Evolutionary conservation across 1,139 yeast species (phyloP), one percentile per base, ranked within the genome.

Genomic region (Hansenula lynferdii): DNA sequence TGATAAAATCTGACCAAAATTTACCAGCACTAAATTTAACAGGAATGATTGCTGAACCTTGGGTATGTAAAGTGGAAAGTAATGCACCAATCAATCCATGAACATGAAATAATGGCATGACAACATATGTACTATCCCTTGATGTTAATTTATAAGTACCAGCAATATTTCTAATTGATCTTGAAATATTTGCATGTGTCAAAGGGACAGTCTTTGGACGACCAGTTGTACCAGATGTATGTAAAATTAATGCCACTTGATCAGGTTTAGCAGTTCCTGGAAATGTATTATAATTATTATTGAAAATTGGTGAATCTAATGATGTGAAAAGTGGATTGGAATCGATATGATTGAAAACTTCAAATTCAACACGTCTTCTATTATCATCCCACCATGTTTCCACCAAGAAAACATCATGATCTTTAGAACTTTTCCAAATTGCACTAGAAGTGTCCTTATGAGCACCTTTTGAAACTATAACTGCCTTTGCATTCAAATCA

Each of bases 81-180:
- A 79, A 59, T 0, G 81, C 84, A 40, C 82, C 80, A 42, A 79
- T 69, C 35, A 80, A 61, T 1, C 87, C 87, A 53, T 80, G 87
- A 25, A 80, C 86, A 51, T 80, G 87, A 67, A 80, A 80, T 30
- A 80, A 60, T 2, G 87, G 87, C 87, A 80, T 80, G 26, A 80
- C 85, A 28, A 80, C 61, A 50, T 78, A 78, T 4, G 81, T 66
- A 18, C 70, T 56, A 53, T 80, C 87, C 8, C 50, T 41, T 1
- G 62, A 45, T 3, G 70, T 56, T 38, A 80, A 57, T 29, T 65
- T 64, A 56, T 80, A 80, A 5, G 85, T 77, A 43, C 66, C 64
- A 12, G 71, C 60, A 43, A 80, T 77, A 62, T 80, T 80, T 28
- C 54, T 48, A 57, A 77, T 73, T 12, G 84, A 75, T 28, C 76